Evolutionary conservation across 1,139 yeast genomes (phyloP).

Genomic region (Geotrichum bryndzae): DNA sequence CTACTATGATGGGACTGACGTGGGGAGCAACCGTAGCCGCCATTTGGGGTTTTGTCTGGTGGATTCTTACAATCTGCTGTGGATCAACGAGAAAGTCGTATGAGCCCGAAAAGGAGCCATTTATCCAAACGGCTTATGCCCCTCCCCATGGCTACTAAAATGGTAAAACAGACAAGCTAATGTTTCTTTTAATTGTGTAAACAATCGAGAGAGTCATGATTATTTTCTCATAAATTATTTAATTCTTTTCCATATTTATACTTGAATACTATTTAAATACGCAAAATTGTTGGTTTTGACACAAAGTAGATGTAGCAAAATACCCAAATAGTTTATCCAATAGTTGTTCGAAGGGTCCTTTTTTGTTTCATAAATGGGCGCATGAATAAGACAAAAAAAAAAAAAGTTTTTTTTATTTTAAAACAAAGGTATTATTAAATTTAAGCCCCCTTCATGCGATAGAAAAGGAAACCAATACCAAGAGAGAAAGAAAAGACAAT

Average conservation of each 20-base stretch:
- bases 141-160: conserved; percentile 16
- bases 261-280: neutral
- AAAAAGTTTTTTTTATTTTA: too few relatives aligned
- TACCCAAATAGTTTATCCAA: too few relatives aligned
- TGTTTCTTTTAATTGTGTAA: neutral
- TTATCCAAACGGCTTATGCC: conserved; percentile 26
- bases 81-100: conserved; percentile 31
- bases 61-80: conserved; percentile 41
- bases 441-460: too few relatives aligned
- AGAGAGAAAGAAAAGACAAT: too few relatives aligned
- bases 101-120: conserved; percentile 28
- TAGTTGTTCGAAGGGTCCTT: too few relatives aligned
- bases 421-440: too few relatives aligned
- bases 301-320: too few relatives aligned
- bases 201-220: neutral
- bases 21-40: conserved; percentile 44
- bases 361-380: too few relatives aligned
- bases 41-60: conserved; percentile 38
- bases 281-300: too few relatives aligned
- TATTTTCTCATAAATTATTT: neutral
- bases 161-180: too few relatives aligned
- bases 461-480: too few relatives aligned
- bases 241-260: neutral
- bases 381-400: too few relatives aligned
- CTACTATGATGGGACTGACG: conserved; percentile 37